Conservation (phyloP, 2,329 filamentous ascomycete species). For the Sordariomycetes sp. region DNA sequence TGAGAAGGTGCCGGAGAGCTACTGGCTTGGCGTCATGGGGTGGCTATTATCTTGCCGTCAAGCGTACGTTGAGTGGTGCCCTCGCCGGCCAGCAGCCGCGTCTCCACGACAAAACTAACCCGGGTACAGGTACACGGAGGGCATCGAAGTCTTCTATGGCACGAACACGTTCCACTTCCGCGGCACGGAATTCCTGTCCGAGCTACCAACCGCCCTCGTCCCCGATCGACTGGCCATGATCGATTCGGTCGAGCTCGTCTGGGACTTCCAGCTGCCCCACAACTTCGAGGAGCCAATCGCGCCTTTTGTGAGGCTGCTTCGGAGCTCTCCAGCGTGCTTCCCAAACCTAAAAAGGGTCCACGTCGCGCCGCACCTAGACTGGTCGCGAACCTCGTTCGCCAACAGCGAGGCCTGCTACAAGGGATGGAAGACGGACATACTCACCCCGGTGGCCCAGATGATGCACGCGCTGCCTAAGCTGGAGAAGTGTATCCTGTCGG, state of each 20-base stretch:
- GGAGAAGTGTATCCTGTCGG: neutral
- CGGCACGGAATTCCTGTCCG: neutral
- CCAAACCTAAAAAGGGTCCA: neutral
- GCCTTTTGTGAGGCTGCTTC: neutral
- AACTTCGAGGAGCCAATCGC: neutral
- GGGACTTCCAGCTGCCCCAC: neutral
- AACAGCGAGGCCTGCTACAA: neutral
- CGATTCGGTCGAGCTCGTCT: constrained; percentile 8
- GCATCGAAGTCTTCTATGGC: constrained; percentile 15
- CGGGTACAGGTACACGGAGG: constrained; percentile 14
- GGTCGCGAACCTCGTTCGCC: neutral
- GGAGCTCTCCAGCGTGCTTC: neutral
- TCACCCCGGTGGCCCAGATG: neutral
- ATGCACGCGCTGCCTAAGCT: neutral
- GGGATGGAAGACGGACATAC: neutral
- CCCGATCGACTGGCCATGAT: constrained; percentile 7
- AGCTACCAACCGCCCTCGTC: constrained; percentile 8
- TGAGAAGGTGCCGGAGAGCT: constrained; percentile 12
- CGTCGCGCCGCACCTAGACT: neutral
- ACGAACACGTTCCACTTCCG: constrained; percentile 16
- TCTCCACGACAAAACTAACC: too few species aligned
- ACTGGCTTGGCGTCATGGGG: constrained; percentile 16
- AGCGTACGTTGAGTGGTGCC: constrained; percentile 10
- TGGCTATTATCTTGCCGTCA: constrained; percentile 17
- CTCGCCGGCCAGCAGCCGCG: too few species aligned